phyloP scores from a whole-genome alignment of 2,329 filamentous ascomycete genomes.

The Clarireedia monteithiana region DNA sequence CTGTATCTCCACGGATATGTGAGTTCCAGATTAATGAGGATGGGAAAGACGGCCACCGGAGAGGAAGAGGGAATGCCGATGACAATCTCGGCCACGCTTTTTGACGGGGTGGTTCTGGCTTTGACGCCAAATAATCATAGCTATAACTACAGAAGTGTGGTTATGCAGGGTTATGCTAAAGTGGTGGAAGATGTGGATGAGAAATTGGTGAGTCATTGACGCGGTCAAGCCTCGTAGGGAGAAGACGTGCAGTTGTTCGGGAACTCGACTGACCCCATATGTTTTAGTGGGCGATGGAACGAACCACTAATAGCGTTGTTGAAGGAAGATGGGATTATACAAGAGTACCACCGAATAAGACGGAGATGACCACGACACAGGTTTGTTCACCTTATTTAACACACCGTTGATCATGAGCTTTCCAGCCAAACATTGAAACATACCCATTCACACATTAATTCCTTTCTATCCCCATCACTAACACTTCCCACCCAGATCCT shows the following conservation, averaged over 20 bases:
- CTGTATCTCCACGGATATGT: constrained; percentile 83
- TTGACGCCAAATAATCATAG: constrained; percentile 74
- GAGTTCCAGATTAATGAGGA: constrained; percentile 66
- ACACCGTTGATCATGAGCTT: background rate
- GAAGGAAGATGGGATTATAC: constrained; percentile 60
- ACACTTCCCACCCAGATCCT: constrained; percentile 44
- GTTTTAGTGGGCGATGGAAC: constrained; percentile 57
- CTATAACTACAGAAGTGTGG: constrained; percentile 73
- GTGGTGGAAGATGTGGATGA: constrained; percentile 61
- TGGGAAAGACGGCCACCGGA: background rate
- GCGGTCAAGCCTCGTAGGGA: background rate
- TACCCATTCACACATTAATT: background rate
- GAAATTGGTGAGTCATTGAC: constrained; percentile 39
- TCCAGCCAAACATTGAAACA: background rate
- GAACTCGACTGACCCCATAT: background rate
- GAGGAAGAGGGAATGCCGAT: constrained; percentile 53
- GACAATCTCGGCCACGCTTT: constrained; percentile 61
- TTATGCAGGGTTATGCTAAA: constrained; percentile 67
- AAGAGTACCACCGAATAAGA: constrained; percentile 60
- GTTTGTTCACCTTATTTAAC: background rate
- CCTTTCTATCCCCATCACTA: background rate
- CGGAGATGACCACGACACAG: constrained; percentile 65
- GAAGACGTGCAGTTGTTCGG: background rate
- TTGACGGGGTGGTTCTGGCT: constrained; percentile 74
- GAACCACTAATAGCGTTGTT: constrained; percentile 70